Base-by-base conservation (phyloP, 1,139 yeast species). In the Tardiomyces blankii region DNA sequence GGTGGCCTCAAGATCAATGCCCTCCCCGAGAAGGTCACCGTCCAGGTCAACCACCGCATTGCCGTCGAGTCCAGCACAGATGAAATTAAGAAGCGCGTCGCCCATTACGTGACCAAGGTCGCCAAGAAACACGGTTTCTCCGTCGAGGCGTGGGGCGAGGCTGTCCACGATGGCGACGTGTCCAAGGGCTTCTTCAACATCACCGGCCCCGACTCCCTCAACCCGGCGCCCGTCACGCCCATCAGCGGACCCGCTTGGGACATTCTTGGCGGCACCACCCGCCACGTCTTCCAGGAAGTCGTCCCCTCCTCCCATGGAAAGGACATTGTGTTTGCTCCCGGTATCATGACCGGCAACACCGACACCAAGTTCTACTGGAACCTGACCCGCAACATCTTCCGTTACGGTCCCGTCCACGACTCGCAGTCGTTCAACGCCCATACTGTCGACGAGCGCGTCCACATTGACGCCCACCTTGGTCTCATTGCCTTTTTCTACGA, bases 301-400 rank as follows among this genome's bases (percentile, higher is more conserved):
- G 44, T 46, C 28, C 46, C 33, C 9, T 4, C 3, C 16, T 12
- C 35, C 16, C 16, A 30, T 9, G 35, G 35, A 5, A 30, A 78
- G 53, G 74, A 77, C 47, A 41, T 48, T 6, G 48, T 77, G 28
- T 68, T 82, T 44, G 68, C 88, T 1, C 93, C 95, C 11, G 68
- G 76, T 18, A 59, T 84, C 44, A 75, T 83, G 77, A 73, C 85
- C 5, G 95, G 85, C 30, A 87, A 86, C 63, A 87, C 96, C 2
- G 96, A 87, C 61, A 86, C 95, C 8, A 75, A 77, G 59, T 75
- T 77, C 60, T 86, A 83, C 66, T 84, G 93, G 89, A 64, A 70
- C 44, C 69, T 87, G 59, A 75, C 88, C n/a, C 69, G 70, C 46
- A 77, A 83, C 60, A 84, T 88, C 49, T 85, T 73, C 69, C 74